A percentile compares a stretch with the other conserved stretches of the same genome.
phyloP scores from a whole-genome alignment of 805 yeast species.

The Kuraishia molischiana region DNA sequence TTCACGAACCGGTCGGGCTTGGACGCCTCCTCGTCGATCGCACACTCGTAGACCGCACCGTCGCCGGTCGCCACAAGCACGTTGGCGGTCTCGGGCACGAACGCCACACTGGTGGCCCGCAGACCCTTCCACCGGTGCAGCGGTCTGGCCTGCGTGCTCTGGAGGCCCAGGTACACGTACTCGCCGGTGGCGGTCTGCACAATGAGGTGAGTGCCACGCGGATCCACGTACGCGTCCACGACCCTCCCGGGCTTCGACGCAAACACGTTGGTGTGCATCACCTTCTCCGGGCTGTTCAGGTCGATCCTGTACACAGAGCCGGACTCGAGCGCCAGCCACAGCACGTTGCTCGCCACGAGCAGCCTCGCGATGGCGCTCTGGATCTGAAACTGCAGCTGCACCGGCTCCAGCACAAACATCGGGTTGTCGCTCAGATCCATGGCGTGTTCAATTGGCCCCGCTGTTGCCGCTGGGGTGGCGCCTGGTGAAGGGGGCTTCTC shows the following conservation, averaged over 20 bases:
- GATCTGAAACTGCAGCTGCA: slow-evolving; percentile 22
- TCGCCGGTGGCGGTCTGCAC: slow-evolving; percentile 36
- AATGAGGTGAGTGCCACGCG: slow-evolving; percentile 41
- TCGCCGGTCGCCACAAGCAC: slow-evolving; percentile 37
- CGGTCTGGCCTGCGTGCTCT: slow-evolving; percentile 27
- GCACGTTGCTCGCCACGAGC: slow-evolving; percentile 43
- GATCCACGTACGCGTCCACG: slow-evolving; percentile 33
- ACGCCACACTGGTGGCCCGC: slow-evolving; percentile 31
- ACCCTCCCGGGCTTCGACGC: slow-evolving; percentile 14
- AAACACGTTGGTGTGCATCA: slow-evolving; percentile 30
- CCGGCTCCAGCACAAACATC: slow-evolving; percentile 14
- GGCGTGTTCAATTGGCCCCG: too few relatives aligned
- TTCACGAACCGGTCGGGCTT: slow-evolving; percentile 29
- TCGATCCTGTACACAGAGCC: slow-evolving; percentile 57
- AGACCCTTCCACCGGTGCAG: slow-evolving; percentile 38
- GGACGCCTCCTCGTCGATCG: slow-evolving; percentile 34
- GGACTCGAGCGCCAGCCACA: slow-evolving; percentile 41
- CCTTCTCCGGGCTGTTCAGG: slow-evolving; percentile 52
- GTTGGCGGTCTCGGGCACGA: slow-evolving; percentile 30
- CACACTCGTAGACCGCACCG: slow-evolving; percentile 39
- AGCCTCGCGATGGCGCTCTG: slow-evolving; percentile 31
- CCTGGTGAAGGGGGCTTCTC: too few relatives aligned
- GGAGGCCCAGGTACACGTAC: slow-evolving; percentile 35
- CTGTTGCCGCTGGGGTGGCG: too few relatives aligned
- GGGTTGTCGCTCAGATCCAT: background rate